phyloP scores from a whole-genome alignment of 2,329 filamentous ascomycete genomes.

The Cercospora zeina region DNA sequence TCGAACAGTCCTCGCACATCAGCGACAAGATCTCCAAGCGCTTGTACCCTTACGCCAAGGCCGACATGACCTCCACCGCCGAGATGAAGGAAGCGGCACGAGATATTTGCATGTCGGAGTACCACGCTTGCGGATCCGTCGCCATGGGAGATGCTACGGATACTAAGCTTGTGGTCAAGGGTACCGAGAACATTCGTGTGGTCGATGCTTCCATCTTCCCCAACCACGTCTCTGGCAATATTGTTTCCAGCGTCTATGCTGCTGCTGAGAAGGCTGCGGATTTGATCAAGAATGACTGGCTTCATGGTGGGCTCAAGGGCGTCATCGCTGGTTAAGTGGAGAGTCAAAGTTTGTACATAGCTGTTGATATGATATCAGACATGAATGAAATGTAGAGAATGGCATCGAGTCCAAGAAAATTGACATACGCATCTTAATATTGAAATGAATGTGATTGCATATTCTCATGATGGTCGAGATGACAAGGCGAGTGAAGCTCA shows the following conservation, averaged over 20 bases:
- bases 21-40: slow-evolving; percentile 44
- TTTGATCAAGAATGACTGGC: slow-evolving; percentile 38
- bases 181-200: slow-evolving; percentile 42
- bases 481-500: no score
- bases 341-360: neutral
- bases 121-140: slow-evolving; percentile 44
- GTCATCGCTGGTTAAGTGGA: slow-evolving; percentile 1
- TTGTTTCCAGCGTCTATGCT: slow-evolving; percentile 37
- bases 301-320: slow-evolving; percentile 26
- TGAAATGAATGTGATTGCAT: no score
- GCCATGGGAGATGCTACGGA: slow-evolving; percentile 49
- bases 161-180: slow-evolving; percentile 42
- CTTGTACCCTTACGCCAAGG: slow-evolving; percentile 37
- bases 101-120: slow-evolving; percentile 37
- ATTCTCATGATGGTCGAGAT: no score
- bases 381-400: neutral
- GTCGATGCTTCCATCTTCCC: slow-evolving; percentile 42
- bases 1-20: slow-evolving; percentile 48
- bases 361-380: slow-evolving; percentile 2
- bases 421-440: no score
- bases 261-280: slow-evolving; percentile 40
- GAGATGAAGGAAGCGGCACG: slow-evolving; percentile 34
- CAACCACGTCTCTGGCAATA: slow-evolving; percentile 37
- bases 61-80: slow-evolving; percentile 31
- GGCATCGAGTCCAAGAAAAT: neutral